Evolutionary conservation across 768 basidiomycete genomes (phyloP).

Genomic region (Leccinum arenicola): DNA sequence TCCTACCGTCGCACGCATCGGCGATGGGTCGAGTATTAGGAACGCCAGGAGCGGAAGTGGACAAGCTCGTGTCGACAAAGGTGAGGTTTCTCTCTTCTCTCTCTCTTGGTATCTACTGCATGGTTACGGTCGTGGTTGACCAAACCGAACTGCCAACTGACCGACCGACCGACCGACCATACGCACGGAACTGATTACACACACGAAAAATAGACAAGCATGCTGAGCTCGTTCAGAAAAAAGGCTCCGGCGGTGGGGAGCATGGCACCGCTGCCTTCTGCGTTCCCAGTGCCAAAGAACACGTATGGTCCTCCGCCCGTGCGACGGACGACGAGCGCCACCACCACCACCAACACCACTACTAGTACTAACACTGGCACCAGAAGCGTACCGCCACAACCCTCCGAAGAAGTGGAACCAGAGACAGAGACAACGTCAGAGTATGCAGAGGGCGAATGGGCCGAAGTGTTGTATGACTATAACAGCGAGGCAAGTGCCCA

Average conservation of each 20-base stretch:
- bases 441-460: constrained; percentile 63
- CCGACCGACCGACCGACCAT: no score
- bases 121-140: no score
- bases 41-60: constrained; percentile 21
- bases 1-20: no score
- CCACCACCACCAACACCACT: background rate
- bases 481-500: constrained; percentile 46
- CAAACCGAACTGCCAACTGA: no score
- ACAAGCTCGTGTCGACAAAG: constrained; percentile 30
- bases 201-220: constrained; percentile 13
- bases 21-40: background rate
- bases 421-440: no score
- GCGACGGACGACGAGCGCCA: constrained; percentile 27
- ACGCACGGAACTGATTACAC: background rate
- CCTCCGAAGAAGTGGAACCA: constrained; percentile 29
- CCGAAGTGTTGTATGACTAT: constrained; percentile 76
- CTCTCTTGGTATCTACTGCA: background rate
- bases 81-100: background rate
- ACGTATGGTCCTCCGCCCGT: constrained; percentile 53
- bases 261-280: constrained; percentile 30
- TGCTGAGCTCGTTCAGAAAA: constrained; percentile 24
- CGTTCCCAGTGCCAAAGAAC: constrained; percentile 44
- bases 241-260: constrained; percentile 37
- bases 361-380: background rate
- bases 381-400: background rate